These are phyloP conservation scores for Keithomyces neogunnii DNA, from an alignment of 2,329 filamentous ascomycete species.

Conservation along the genomic window DNA sequence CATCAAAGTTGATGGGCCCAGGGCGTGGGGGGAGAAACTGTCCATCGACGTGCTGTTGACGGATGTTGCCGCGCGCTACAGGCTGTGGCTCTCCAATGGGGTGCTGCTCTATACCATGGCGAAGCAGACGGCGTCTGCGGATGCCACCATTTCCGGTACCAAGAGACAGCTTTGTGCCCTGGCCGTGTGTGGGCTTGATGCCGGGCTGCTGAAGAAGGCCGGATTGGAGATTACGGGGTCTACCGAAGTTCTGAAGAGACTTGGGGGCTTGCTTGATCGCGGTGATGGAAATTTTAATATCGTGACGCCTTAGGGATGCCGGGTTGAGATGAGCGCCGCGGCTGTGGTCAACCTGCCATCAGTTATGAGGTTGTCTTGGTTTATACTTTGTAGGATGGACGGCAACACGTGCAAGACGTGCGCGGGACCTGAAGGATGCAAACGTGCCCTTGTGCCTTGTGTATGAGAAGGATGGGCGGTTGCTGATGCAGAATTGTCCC, in stretches of 20 bases:
- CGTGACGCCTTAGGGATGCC: background rate
- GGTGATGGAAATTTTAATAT: background rate
- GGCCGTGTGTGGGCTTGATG: conserved; percentile 1
- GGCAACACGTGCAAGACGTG: no score
- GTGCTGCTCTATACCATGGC: conserved; percentile 4
- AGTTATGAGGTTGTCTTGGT: no score
- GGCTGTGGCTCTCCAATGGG: conserved; percentile 6
- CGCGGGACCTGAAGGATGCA: no score
- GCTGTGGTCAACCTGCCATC: no score
- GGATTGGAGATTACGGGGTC: background rate
- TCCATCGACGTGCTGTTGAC: conserved; percentile 3
- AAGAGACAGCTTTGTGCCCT: conserved; percentile 4
- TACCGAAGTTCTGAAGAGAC: background rate
- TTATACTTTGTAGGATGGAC: no score
- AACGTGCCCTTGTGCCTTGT: no score
- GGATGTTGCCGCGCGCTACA: conserved; percentile 2
- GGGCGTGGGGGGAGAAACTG: conserved; percentile 3
- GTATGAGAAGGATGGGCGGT: no score
- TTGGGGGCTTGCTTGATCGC: background rate
- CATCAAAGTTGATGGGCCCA: conserved; percentile 4
- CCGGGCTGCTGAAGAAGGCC: conserved; percentile 1
- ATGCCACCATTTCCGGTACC: background rate
- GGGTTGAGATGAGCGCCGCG: no score
- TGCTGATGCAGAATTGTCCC: no score
- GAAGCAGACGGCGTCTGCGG: background rate